Percentiles rank a stretch among this genome's conserved stretches.
Evolutionary conservation across 2,329 filamentous ascomycete genomes (phyloP).

Genomic region (Aspergillus brunneoviolaceus): DNA sequence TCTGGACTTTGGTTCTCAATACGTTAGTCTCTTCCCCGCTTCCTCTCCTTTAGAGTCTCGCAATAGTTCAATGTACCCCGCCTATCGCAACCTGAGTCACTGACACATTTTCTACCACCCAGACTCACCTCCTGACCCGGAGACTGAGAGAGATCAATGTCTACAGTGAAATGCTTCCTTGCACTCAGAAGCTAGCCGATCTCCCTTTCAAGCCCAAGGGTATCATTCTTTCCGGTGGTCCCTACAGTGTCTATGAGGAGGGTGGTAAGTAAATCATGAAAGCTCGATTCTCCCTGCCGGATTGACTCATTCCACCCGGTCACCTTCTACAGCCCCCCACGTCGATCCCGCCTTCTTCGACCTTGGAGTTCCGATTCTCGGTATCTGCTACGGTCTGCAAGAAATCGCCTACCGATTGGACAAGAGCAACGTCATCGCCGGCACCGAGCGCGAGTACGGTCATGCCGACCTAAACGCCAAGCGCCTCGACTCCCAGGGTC

Average conservation of each 20-base stretch:
- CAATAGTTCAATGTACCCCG: slow-evolving; percentile 11
- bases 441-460: slow-evolving; percentile 69
- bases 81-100: slow-evolving; percentile 3
- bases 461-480: slow-evolving; percentile 66
- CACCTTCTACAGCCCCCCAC: slow-evolving; percentile 59
- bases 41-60: background rate
- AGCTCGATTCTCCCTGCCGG: background rate
- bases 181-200: slow-evolving; percentile 76
- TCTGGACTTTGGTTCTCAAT: slow-evolving; percentile 62
- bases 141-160: slow-evolving; percentile 74
- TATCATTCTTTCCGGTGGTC: slow-evolving; percentile 55
- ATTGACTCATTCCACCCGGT: background rate
- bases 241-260: slow-evolving; percentile 77
- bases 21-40: slow-evolving; percentile 4
- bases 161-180: slow-evolving; percentile 85
- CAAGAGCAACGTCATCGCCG: slow-evolving; percentile 65
- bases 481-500: slow-evolving; percentile 51
- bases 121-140: slow-evolving; percentile 21
- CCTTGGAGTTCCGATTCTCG: slow-evolving; percentile 62
- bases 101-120: slow-evolving; percentile 4
- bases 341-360: slow-evolving; percentile 81
- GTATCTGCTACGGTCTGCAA: slow-evolving; percentile 64
- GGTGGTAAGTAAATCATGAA: slow-evolving; percentile 36
- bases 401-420: slow-evolving; percentile 72
- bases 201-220: slow-evolving; percentile 78